Base-by-base conservation (phyloP, 805 yeast species). In the Candida argentea region DNA sequence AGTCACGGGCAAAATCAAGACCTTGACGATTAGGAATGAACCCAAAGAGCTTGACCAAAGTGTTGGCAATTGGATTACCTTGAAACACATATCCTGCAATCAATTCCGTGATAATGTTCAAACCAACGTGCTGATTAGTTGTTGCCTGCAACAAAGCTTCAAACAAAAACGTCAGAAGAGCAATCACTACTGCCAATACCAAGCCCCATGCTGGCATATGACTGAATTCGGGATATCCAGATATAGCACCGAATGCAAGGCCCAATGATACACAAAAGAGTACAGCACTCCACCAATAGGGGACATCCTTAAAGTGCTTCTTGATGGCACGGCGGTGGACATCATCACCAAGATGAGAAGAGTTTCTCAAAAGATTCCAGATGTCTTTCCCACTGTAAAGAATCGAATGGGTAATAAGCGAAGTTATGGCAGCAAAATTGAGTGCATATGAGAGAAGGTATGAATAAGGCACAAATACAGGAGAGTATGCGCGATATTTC, bases 221-320 rank as follows among this genome's bases (percentile, higher is more conserved):
- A 16, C 42, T 36, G 14, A 20, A 33, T 6, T 39, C 38, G 22
- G 32, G 40, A 13, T 29, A 34, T 11, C 44, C 36, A 14, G 31
- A 32, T 12, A 39, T 33, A 5, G 43, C 38, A 17, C 38, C 43
- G 11, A 38, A 34, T 1, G 37, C 35, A 6, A 35, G 27, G 7
- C 33, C 43, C n/a, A 40, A 35, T 18, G 47, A 37, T 4, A 40
- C 32, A 9, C 57, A 38, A 34, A 57, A 52, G 6, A 52, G 41
- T 2, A 39, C 24, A 9, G 16, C 38, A 15, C 37, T 40, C 49
- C 49, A 44, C 48, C 48, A 44, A 23, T 28, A 33, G 7, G 49
- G 49, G 4, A 40, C 49, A 16, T 39, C 38, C 19, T 34, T 36
- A 25, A 38, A 44, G 25, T 37, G 37, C 20, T 32, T 36, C 21